These are phyloP conservation scores for Ustilago cynodontis DNA, from an alignment of 1,284 basidiomycete species.

Conservation along the genomic window DNA sequence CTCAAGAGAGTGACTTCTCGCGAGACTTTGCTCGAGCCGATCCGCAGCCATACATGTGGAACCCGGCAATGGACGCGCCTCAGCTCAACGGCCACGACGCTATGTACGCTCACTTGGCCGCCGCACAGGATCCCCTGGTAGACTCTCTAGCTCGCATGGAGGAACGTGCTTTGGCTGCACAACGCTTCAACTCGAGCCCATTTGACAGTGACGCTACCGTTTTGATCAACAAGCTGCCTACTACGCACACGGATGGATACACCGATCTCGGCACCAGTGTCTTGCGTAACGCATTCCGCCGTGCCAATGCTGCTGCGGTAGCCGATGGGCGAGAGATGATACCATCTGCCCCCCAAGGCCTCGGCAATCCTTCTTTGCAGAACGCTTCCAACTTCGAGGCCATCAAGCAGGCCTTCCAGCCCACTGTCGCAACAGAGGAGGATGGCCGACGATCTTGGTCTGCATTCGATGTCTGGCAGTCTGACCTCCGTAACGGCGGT, in stretches of 20 bases:
- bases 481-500: conserved; percentile 35
- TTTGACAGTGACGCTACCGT: conserved; percentile 14
- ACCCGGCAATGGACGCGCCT: conserved; percentile 12
- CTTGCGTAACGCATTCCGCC: conserved; percentile 40
- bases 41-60: conserved; percentile 17
- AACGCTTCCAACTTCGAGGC: conserved; percentile 57
- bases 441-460: conserved; percentile 61
- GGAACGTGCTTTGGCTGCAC: conserved; percentile 27
- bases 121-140: conserved; percentile 42
- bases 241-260: conserved; percentile 23
- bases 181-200: conserved; percentile 17
- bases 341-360: conserved; percentile 22
- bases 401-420: conserved; percentile 59
- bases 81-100: conserved; percentile 24
- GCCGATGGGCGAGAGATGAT: conserved; percentile 21
- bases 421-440: conserved; percentile 50
- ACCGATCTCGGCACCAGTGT: conserved; percentile 39
- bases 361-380: conserved; percentile 35
- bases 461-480: conserved; percentile 61
- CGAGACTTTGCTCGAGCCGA: conserved; percentile 16
- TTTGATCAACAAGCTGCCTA: conserved; percentile 28
- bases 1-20: conserved; percentile 17
- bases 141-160: conserved; percentile 45
- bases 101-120: conserved; percentile 35
- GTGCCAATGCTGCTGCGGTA: conserved; percentile 32